Evolutionary conservation across 768 basidiomycete species (phyloP).

Genomic region (Lactifluus hygrophoroides): DNA sequence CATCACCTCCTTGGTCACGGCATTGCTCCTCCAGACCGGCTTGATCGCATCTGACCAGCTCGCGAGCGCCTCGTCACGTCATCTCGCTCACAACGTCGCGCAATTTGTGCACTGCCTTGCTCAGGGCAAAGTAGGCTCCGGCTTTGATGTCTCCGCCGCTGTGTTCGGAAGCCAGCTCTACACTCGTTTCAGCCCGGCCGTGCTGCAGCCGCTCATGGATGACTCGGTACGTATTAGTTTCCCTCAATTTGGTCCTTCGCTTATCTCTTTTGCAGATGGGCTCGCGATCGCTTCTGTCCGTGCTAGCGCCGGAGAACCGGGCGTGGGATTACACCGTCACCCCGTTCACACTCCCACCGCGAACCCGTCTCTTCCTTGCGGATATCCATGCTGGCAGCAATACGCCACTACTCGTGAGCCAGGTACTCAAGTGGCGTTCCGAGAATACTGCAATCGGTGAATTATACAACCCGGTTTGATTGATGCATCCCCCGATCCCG

Average conservation of each 20-base stretch:
- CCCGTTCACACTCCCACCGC: slow-evolving; percentile 76
- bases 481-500: background rate
- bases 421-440: slow-evolving; percentile 85
- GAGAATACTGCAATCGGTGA: slow-evolving; percentile 50
- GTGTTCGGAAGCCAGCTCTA: slow-evolving; percentile 94
- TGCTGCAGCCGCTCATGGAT: slow-evolving; percentile 58
- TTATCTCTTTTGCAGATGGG: slow-evolving; percentile 20
- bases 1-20: slow-evolving; percentile 89
- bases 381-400: slow-evolving; percentile 96
- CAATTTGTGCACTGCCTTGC: slow-evolving; percentile 95
- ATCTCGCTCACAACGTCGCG: slow-evolving; percentile 82
- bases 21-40: slow-evolving; percentile 67
- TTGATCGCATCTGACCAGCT: slow-evolving; percentile 50
- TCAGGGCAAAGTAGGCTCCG: slow-evolving; percentile 96
- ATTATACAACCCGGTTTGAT: background rate
- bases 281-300: slow-evolving; percentile 33
- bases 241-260: background rate
- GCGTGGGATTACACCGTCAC: slow-evolving; percentile 67
- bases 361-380: slow-evolving; percentile 79
- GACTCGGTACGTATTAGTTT: slow-evolving; percentile 35
- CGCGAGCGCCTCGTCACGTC: slow-evolving; percentile 31
- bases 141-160: slow-evolving; percentile 92
- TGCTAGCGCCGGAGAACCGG: slow-evolving; percentile 54
- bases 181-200: slow-evolving; percentile 71
- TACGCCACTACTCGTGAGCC: slow-evolving; percentile 87